phyloP scores from a whole-genome alignment of 164 flowering plant genomes.

The Litsea cubeba region DNA sequence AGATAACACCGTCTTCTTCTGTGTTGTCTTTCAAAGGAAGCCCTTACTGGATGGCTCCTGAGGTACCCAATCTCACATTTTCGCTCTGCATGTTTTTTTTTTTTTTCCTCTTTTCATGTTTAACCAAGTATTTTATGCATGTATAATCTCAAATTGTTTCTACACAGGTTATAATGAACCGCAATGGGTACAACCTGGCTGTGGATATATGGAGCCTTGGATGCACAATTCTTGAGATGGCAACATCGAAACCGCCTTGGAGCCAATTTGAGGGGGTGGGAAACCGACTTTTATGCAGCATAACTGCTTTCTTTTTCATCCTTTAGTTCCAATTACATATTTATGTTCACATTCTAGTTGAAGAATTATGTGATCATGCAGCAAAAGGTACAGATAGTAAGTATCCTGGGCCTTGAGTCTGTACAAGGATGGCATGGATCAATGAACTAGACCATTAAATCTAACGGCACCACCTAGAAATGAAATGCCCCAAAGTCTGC shows the following conservation, averaged over 20 bases:
- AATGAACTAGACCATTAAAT: too few relatives aligned
- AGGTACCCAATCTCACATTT: conserved; percentile 39
- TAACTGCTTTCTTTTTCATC: too few relatives aligned
- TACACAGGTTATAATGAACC: conserved; percentile 83
- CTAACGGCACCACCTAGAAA: too few relatives aligned
- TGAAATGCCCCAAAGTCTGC: too few relatives aligned
- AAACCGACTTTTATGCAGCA: conserved; percentile 3
- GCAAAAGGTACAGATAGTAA: not conserved
- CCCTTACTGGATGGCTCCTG: conserved; percentile 99
- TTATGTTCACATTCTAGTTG: not conserved
- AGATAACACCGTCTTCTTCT: conserved; percentile 59
- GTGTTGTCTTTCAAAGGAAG: conserved; percentile 95
- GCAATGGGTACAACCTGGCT: conserved; percentile 65
- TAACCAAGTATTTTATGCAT: not conserved
- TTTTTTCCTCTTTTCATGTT: not conserved
- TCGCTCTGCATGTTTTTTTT: not conserved
- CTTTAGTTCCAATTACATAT: too few relatives aligned
- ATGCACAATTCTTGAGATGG: conserved; percentile 96
- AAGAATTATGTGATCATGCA: not conserved
- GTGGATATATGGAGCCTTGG: conserved; percentile 99
- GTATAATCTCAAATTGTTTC: not conserved
- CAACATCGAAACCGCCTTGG: conserved; percentile 96
- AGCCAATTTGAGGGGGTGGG: conserved; percentile 94
- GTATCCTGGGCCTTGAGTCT: too few relatives aligned
- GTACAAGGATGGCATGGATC: too few relatives aligned